Base-by-base conservation (phyloP, 2,329 filamentous ascomycete species). In the Triangularia setosa region DNA sequence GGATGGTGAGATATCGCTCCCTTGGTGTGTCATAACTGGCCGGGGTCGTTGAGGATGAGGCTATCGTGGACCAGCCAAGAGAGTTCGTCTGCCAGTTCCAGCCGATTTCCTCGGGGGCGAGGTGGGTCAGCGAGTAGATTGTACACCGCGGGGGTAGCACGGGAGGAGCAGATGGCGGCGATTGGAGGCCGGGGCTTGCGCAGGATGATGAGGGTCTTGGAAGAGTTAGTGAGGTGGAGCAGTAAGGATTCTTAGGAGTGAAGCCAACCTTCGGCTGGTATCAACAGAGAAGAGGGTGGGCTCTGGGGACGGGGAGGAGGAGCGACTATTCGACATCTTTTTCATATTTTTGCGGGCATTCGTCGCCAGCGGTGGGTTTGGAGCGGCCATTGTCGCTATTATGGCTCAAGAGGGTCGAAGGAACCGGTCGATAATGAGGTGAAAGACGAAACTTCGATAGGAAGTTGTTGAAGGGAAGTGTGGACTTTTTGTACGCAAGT, bases 1-100 rank as follows among this genome's bases (percentile, higher is more conserved):
- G 61, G 16, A 9, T 64, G n/a, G 25, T 8, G 27, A 62, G 1
- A 28, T 66, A 66, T 54, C 56, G 58, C 1, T 58, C 21, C 12
- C 64, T 12, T 4, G 61, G 35, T n/a, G n/a, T n/a, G n/a, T n/a
- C n/a, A 6, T 40, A n/a, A 8, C 12, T 16, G 27, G 40, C 6
- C 1, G 21, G 25, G 1, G 23, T 14, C 40, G 44, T 57, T 18
- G 55, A 60, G 2, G 55, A 59, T 14, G 18, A 55, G 5, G 55
- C 0, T 28, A 40, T n/a, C 7, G 14, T 3, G 4, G 35, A 40
- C 9, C 14, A 14, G 16, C 35, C 35, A 2, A 40, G 35, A 4
- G 14, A 4, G 14, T 11, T 2, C 4, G 35, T 40, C 35, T 40
- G 4, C 16, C 14, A 40, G 16, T 40, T 40, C 35, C 35, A 40